A percentile compares a stretch with the other conserved stretches of the same genome.
phyloP scores from a whole-genome alignment of 192 early-diverging fungal species.

The Coemansia sp. region DNA sequence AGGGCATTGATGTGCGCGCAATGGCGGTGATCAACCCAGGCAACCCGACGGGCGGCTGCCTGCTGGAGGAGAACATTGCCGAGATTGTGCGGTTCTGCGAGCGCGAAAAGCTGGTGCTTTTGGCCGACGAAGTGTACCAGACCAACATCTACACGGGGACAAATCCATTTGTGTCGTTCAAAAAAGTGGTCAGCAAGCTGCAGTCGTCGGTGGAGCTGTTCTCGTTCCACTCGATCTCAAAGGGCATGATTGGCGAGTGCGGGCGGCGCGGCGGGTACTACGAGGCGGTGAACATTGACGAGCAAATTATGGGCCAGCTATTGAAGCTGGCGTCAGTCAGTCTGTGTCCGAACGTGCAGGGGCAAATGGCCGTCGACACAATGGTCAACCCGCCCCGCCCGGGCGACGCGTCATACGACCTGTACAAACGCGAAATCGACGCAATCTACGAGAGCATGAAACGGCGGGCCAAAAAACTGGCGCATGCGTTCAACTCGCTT shows the following conservation, averaged over 20 bases:
- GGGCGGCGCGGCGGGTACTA: conserved; percentile 97
- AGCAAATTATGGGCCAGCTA: conserved; percentile 73
- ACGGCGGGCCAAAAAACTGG: conserved; percentile 74
- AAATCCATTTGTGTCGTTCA: conserved; percentile 94
- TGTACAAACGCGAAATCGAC: conserved; percentile 71
- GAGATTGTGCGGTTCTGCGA: conserved; percentile 90
- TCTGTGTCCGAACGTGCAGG: conserved; percentile 92
- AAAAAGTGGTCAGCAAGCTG: conserved; percentile 86
- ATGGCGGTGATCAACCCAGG: conserved; percentile 98
- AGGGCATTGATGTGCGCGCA: conserved; percentile 87
- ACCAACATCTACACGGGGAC: conserved; percentile 83
- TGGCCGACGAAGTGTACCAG: conserved; percentile 99
- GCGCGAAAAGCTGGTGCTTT: conserved; percentile 74
- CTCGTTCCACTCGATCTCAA: conserved; percentile 95
- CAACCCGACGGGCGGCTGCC: conserved; percentile 95
- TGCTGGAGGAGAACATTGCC: conserved; percentile 78
- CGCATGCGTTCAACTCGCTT: conserved; percentile 75
- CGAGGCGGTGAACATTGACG: conserved; percentile 85
- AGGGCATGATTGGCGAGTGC: conserved; percentile 98
- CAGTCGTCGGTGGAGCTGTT: conserved; percentile 81
- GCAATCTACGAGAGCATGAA: conserved; percentile 78
- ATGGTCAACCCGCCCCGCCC: conserved; percentile 88
- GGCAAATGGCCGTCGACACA: conserved; percentile 92
- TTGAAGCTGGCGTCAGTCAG: conserved; percentile 93
- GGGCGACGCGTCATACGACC: conserved; percentile 74